phyloP scores from a whole-genome alignment of 1,284 basidiomycete genomes.

The Trichosporon inkin region DNA sequence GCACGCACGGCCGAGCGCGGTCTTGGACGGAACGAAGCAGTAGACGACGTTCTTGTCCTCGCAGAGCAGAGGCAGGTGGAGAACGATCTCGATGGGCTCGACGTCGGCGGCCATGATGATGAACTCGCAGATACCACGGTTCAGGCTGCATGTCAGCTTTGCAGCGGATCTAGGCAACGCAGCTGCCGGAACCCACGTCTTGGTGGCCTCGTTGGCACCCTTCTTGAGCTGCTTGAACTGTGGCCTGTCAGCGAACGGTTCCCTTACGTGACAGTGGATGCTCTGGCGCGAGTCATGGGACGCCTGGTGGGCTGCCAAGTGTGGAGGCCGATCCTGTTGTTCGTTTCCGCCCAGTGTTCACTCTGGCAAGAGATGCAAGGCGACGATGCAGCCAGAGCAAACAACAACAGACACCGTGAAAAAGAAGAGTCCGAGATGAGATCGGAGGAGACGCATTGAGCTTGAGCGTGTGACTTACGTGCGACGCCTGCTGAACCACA shows the following conservation, averaged over 20 bases:
- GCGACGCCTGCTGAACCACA: constrained; percentile 78
- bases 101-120: constrained; percentile 97
- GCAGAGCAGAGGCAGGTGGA: constrained; percentile 94
- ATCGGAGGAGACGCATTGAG: not conserved
- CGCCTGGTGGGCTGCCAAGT: too few species aligned
- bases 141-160: constrained; percentile 15
- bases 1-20: constrained; percentile 83
- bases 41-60: constrained; percentile 97
- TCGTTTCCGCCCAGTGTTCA: too few species aligned
- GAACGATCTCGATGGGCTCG: constrained; percentile 94
- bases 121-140: constrained; percentile 94
- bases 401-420: too few species aligned
- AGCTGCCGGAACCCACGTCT: constrained; percentile 57
- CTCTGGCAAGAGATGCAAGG: too few species aligned
- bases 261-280: not conserved
- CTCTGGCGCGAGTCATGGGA: too few species aligned
- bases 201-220: constrained; percentile 65
- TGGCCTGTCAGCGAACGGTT: not conserved
- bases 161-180: not conserved
- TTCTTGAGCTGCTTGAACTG: constrained; percentile 94
- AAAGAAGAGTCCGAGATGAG: not conserved
- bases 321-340: too few species aligned
- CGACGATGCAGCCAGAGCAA: too few species aligned
- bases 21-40: constrained; percentile 22
- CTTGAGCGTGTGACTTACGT: constrained; percentile 40